Percentiles rank a stretch among this genome's conserved stretches.
Evolutionary conservation across 2,329 filamentous ascomycete genomes (phyloP).

Genomic region (Graphiopsis chlorocephala): DNA sequence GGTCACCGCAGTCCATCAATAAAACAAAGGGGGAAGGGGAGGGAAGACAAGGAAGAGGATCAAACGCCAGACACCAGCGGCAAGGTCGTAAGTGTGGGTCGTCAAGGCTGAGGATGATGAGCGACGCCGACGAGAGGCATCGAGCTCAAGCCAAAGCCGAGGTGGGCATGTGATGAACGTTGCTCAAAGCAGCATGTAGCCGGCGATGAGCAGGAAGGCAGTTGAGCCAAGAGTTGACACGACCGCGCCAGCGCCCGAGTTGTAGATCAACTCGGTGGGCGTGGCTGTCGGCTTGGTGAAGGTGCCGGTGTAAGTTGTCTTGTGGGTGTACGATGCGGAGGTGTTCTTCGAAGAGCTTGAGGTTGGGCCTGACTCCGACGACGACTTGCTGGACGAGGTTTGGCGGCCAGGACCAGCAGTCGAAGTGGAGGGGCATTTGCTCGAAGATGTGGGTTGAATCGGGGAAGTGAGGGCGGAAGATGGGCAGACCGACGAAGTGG

Average conservation of each 20-base stretch:
- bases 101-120: not conserved
- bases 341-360: not conserved
- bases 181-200: conserved; percentile 8
- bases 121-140: not conserved
- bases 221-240: not conserved
- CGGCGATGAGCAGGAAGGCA: not conserved
- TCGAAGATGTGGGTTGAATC: not conserved
- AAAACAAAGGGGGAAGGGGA: not conserved
- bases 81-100: not conserved
- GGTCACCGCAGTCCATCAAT: not conserved
- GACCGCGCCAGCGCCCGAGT: not conserved
- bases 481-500: not conserved
- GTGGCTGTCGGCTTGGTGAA: not conserved
- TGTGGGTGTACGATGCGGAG: not conserved
- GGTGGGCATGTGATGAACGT: not conserved
- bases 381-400: not conserved
- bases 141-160: not conserved
- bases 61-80: not conserved
- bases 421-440: not conserved
- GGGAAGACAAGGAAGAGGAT: not conserved
- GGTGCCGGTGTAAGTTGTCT: not conserved
- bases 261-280: conserved; percentile 2
- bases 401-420: not conserved
- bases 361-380: not conserved
- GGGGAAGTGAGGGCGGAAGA: not conserved